These are phyloP conservation scores for Trichoderma sp. DNA, from an alignment of 2,329 filamentous ascomycete genomes.

Conservation along the genomic window DNA sequence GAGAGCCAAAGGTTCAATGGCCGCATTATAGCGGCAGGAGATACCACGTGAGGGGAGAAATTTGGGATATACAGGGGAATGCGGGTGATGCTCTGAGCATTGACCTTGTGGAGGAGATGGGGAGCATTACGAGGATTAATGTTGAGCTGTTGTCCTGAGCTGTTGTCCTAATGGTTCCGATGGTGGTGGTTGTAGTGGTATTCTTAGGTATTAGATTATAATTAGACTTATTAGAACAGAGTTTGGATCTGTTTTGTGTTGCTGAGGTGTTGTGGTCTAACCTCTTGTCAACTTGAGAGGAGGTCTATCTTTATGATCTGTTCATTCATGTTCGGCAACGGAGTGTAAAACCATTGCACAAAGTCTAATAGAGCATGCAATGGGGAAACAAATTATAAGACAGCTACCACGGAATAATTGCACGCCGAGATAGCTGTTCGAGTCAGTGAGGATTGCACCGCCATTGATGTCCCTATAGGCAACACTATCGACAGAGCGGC, in stretches of 20 bases:
- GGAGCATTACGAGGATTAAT: constrained; percentile 38
- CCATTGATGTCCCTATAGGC: background rate
- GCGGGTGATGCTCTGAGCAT: constrained; percentile 27
- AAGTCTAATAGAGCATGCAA: background rate
- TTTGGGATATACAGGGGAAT: constrained; percentile 19
- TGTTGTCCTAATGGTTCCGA: constrained; percentile 20
- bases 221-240: background rate
- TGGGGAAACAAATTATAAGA: background rate
- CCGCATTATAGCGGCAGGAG: background rate
- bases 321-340: background rate
- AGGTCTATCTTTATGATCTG: background rate
- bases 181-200: background rate
- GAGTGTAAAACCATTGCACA: background rate
- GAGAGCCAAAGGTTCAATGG: background rate
- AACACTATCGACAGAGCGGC: background rate
- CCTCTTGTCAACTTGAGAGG: background rate
- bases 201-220: background rate
- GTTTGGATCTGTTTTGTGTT: background rate
- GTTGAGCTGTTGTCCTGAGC: constrained; percentile 33
- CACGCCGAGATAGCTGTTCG: background rate
- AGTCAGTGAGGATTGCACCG: background rate
- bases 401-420: background rate
- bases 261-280: background rate
- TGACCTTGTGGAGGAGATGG: constrained; percentile 36
- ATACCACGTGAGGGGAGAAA: constrained; percentile 2